Evolutionary conservation across 2,329 filamentous ascomycete species (phyloP).

Genomic region (Penicillium occitanis): DNA sequence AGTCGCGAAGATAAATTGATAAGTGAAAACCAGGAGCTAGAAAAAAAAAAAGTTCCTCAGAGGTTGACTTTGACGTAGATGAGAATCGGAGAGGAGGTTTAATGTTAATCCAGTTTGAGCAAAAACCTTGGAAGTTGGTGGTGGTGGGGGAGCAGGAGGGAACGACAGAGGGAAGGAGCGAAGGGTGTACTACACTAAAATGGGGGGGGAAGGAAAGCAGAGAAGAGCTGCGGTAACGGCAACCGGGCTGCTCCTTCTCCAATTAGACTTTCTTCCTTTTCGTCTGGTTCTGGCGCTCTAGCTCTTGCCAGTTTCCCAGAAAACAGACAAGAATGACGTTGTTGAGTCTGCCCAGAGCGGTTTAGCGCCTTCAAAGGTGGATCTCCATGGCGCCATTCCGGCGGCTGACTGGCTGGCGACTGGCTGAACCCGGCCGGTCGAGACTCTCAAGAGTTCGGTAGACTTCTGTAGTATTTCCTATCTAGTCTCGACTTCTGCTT

Average conservation of each 20-base stretch:
- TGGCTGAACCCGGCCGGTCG: constrained; percentile 8
- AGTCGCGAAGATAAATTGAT: not conserved
- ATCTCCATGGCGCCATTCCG: not conserved
- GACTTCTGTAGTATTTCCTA: constrained; percentile 5
- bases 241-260: not conserved
- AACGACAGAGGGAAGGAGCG: not conserved
- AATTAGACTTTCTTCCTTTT: constrained; percentile 7
- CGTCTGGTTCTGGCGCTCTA: constrained; percentile 2
- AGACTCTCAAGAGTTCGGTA: not conserved
- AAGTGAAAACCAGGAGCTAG: not conserved
- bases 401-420: constrained; percentile 6
- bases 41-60: not conserved
- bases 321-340: constrained; percentile 23
- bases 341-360: constrained; percentile 7
- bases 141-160: constrained; percentile 8
- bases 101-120: constrained; percentile 12
- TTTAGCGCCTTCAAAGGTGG: constrained; percentile 6
- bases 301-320: constrained; percentile 16
- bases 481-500: not conserved
- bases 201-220: not conserved
- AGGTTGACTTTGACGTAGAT: not conserved
- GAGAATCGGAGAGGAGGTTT: not conserved
- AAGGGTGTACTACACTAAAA: not conserved
- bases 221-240: constrained; percentile 3
- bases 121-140: constrained; percentile 10